Conservation (phyloP, 2,329 filamentous ascomycete genomes). For the Grosmannia penicillata region DNA sequence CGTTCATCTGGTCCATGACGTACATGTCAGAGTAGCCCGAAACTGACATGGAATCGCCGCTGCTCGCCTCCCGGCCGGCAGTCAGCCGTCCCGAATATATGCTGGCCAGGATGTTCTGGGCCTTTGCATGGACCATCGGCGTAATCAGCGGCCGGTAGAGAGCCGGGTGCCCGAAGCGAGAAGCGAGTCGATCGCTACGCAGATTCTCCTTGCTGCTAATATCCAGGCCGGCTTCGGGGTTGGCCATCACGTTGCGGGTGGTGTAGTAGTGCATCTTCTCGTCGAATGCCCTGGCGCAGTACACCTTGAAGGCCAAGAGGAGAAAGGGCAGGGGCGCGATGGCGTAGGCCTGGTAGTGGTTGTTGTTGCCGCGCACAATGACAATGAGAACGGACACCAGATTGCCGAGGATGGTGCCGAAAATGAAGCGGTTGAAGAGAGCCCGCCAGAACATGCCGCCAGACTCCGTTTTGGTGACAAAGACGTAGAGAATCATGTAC, state of each 20-base stretch:
- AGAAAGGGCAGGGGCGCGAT: conserved; percentile 65
- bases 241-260: conserved; percentile 38
- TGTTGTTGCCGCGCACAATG: conserved; percentile 51
- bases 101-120: conserved; percentile 71
- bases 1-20: conserved; percentile 65
- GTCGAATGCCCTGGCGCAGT: conserved; percentile 65
- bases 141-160: conserved; percentile 81
- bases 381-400: conserved; percentile 63
- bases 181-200: conserved; percentile 55
- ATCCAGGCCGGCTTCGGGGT: conserved; percentile 26
- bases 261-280: conserved; percentile 68
- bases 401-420: conserved; percentile 66
- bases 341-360: conserved; percentile 46
- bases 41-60: conserved; percentile 39
- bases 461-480: conserved; percentile 92
- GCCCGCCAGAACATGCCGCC: conserved; percentile 87
- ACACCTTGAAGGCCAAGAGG: conserved; percentile 72
- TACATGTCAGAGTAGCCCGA: conserved; percentile 75
- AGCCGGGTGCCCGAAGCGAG: conserved; percentile 78
- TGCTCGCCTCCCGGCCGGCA: conserved; percentile 47
- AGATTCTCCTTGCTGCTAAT: conserved; percentile 33
- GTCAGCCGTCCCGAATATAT: conserved; percentile 71
- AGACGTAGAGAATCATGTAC: conserved; percentile 86
- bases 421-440: conserved; percentile 83
- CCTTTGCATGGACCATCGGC: conserved; percentile 88